Evolutionary conservation across 2,329 filamentous ascomycete species (phyloP).

Genomic region (Gremmenia infestans): DNA sequence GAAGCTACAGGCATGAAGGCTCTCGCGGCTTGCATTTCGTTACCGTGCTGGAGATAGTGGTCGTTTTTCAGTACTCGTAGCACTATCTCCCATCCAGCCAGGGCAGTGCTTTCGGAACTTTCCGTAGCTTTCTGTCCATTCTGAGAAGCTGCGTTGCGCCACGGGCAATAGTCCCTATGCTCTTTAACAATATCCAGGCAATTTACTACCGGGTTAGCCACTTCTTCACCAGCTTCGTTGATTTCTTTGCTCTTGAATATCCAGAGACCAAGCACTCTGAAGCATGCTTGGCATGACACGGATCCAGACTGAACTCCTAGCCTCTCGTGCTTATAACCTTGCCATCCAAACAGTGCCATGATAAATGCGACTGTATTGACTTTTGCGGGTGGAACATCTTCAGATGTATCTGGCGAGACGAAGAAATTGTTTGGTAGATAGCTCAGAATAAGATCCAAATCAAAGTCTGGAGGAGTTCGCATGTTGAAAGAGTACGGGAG

Average conservation of each 20-base stretch:
- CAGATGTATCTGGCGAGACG: conserved; percentile 18
- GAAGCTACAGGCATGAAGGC: conserved; percentile 1
- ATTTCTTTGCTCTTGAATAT: conserved; percentile 78
- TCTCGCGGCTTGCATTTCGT: conserved; percentile 12
- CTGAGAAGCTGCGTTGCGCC: conserved; percentile 63
- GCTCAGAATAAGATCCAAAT: conserved; percentile 44
- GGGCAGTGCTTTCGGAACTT: conserved; percentile 28
- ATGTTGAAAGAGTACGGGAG: conserved; percentile 60
- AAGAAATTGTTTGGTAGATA: conserved; percentile 54
- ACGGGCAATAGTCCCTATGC: conserved; percentile 81
- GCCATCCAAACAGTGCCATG: conserved; percentile 72
- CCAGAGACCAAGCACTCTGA: conserved; percentile 86
- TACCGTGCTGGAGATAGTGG: conserved; percentile 31
- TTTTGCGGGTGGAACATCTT: conserved; percentile 1
- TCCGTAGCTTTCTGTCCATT: conserved; percentile 35
- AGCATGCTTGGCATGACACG: conserved; percentile 72
- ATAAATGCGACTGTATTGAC: conserved; percentile 60
- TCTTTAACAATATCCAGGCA: conserved; percentile 64
- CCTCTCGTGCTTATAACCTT: conserved; percentile 40
- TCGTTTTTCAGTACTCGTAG: conserved; percentile 54
- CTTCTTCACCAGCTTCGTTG: conserved; percentile 45
- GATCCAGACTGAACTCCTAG: conserved; percentile 34
- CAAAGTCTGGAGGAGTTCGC: conserved; percentile 44
- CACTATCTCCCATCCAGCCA: conserved; percentile 51
- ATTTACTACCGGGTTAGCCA: conserved; percentile 55